Percentiles rank a stretch among this genome's conserved stretches.
phyloP scores from a whole-genome alignment of 2,329 filamentous ascomycete genomes.

The Bipolaris zeicola region DNA sequence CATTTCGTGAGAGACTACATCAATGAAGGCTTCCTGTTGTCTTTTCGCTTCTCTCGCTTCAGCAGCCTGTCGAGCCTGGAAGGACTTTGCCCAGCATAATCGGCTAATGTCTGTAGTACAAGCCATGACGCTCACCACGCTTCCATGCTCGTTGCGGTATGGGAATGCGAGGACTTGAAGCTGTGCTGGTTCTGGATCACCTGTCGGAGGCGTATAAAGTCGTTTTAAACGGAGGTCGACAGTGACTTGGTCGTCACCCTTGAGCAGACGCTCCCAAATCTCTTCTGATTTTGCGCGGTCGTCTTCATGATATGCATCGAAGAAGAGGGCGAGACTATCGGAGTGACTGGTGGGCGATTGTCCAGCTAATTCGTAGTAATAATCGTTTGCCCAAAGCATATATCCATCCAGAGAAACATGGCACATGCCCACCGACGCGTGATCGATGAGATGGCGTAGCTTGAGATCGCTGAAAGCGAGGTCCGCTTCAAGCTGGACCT shows the following conservation, averaged over 20 bases:
- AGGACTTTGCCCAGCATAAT: conserved; percentile 48
- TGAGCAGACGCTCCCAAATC: conserved; percentile 31
- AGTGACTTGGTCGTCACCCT: conserved; percentile 33
- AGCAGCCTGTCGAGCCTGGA: conserved; percentile 45
- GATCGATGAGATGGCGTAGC: conserved; percentile 43
- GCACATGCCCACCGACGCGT: conserved; percentile 45
- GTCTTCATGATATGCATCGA: conserved; percentile 37
- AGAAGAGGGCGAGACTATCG: conserved; percentile 27
- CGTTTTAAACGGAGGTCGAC: conserved; percentile 40
- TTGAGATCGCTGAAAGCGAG: conserved; percentile 43
- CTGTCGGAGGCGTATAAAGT: conserved; percentile 37
- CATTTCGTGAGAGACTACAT: conserved; percentile 53
- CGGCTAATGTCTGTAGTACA: conserved; percentile 48
- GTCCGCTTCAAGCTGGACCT: conserved; percentile 42
- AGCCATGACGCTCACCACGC: conserved; percentile 45
- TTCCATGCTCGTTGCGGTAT: conserved; percentile 38
- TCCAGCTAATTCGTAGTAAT: conserved; percentile 41
- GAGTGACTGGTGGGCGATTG: conserved; percentile 23
- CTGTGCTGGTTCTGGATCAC: conserved; percentile 39
- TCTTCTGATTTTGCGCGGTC: conserved; percentile 33
- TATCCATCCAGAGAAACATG: conserved; percentile 37
- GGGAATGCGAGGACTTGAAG: conserved; percentile 45
- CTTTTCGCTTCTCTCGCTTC: conserved; percentile 49
- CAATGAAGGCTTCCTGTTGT: conserved; percentile 49
- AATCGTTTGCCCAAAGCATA: conserved; percentile 45